phyloP scores from a whole-genome alignment of 768 basidiomycete genomes.

The Cystofilobasidium macerans region DNA sequence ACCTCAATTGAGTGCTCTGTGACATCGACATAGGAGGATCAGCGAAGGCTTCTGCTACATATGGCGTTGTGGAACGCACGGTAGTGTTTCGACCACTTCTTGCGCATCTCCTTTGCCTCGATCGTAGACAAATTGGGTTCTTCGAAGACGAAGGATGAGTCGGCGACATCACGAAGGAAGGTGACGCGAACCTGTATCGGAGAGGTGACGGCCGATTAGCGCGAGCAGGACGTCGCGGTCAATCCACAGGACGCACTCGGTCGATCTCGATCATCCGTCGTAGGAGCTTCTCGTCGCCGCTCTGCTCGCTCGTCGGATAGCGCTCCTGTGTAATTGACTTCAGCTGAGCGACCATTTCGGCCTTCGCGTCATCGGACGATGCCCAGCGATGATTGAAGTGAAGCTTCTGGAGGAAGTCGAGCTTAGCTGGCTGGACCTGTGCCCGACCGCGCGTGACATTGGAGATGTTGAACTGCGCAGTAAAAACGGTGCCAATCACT shows the following conservation, averaged over 20 bases:
- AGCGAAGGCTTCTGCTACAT: background rate
- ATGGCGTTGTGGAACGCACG: conserved; percentile 36
- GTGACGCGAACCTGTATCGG: conserved; percentile 21
- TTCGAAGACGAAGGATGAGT: conserved; percentile 68
- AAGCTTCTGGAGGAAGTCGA: conserved; percentile 79
- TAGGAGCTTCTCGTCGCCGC: background rate
- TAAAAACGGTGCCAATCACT: background rate
- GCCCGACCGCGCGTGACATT: conserved; percentile 71
- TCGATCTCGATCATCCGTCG: background rate
- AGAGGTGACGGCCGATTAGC: background rate
- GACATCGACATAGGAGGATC: background rate
- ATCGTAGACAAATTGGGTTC: conserved; percentile 51
- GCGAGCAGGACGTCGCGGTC: background rate
- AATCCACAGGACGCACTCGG: background rate
- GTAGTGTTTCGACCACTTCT: conserved; percentile 47
- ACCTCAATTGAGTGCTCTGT: conserved; percentile 22
- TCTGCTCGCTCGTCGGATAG: conserved; percentile 39
- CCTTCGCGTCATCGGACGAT: conserved; percentile 41
- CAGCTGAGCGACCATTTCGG: conserved; percentile 26
- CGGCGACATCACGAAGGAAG: conserved; percentile 51
- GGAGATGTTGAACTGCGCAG: conserved; percentile 58
- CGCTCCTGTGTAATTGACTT: conserved; percentile 45
- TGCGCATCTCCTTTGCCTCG: conserved; percentile 41
- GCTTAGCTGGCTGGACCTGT: conserved; percentile 64
- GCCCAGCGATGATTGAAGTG: conserved; percentile 56